Percentiles rank a stretch among this genome's conserved stretches.
Evolutionary conservation across 768 basidiomycete genomes (phyloP).

Genomic region (Royoungia palumana): DNA sequence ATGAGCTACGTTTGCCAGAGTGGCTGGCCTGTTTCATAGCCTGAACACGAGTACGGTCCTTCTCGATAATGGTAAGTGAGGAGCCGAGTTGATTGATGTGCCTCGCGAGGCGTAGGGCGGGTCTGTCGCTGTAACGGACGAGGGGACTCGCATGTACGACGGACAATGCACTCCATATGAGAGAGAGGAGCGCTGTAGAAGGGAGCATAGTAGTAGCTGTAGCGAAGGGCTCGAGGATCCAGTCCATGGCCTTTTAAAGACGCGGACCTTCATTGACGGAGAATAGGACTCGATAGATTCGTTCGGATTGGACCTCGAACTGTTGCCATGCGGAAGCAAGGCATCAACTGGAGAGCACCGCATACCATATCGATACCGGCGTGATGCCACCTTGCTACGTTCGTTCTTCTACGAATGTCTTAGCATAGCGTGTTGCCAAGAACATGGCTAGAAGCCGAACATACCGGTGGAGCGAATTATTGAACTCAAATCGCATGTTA

Average conservation of each 20-base stretch:
- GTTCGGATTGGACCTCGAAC: too few relatives aligned
- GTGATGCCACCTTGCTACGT: too few relatives aligned
- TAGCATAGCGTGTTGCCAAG: too few relatives aligned
- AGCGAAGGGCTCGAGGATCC: background rate
- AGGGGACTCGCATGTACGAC: slow-evolving; percentile 15
- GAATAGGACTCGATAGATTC: too few relatives aligned
- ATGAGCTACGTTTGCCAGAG: slow-evolving; percentile 5
- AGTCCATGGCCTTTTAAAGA: background rate
- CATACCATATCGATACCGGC: too few relatives aligned
- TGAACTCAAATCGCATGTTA: too few relatives aligned
- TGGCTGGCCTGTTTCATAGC: slow-evolving; percentile 1
- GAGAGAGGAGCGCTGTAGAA: slow-evolving; percentile 3
- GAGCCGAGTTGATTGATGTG: slow-evolving; percentile 10
- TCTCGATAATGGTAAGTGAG: slow-evolving; percentile 9
- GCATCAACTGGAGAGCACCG: too few relatives aligned
- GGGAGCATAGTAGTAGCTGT: slow-evolving; percentile 14
- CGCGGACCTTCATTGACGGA: too few relatives aligned
- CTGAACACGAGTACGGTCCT: slow-evolving; percentile 14
- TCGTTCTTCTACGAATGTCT: too few relatives aligned
- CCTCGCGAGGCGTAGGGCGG: slow-evolving; percentile 11
- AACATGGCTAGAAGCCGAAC: too few relatives aligned
- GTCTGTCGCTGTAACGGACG: background rate
- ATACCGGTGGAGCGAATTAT: too few relatives aligned
- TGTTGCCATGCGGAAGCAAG: too few relatives aligned
- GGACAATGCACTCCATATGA: slow-evolving; percentile 12